Evolutionary conservation across 352 stramenopile genomes (phyloP).

Genomic region (Phytophthora lateralis): DNA sequence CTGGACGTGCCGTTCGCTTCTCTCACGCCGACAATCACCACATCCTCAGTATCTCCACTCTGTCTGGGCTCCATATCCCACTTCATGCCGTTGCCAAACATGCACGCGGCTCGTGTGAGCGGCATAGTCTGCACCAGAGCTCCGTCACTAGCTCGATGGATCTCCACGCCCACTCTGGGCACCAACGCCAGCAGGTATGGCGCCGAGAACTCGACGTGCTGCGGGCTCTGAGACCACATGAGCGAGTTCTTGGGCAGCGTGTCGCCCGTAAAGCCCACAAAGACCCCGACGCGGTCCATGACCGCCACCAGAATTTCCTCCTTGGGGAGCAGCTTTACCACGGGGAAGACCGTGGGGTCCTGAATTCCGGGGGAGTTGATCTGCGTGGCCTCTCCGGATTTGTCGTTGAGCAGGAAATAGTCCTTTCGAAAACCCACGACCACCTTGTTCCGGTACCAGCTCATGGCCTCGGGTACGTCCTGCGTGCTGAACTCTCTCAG

Average conservation of each 20-base stretch:
- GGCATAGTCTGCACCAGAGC: conserved; percentile 79
- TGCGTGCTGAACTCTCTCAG: conserved; percentile 79
- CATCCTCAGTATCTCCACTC: conserved; percentile 75
- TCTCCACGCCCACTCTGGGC: conserved; percentile 79
- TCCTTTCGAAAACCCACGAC: conserved; percentile 77
- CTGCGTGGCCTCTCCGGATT: conserved; percentile 68
- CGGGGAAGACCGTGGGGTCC: conserved; percentile 65
- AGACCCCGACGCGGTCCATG: conserved; percentile 85
- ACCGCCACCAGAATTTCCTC: conserved; percentile 84
- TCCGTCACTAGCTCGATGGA: conserved; percentile 76
- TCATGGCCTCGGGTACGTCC: conserved; percentile 78
- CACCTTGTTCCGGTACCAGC: conserved; percentile 91
- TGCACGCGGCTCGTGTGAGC: conserved; percentile 62
- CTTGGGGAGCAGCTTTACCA: conserved; percentile 85
- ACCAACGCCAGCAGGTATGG: conserved; percentile 82
- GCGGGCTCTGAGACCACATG: conserved; percentile 79
- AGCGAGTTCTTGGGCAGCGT: conserved; percentile 81
- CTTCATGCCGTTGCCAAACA: conserved; percentile 92
- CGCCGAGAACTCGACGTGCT: conserved; percentile 77
- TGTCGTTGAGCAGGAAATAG: conserved; percentile 87
- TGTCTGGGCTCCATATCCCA: conserved; percentile 88
- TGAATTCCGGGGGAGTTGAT: conserved; percentile 78
- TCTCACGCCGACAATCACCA: conserved; percentile 76
- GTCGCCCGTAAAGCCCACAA: conserved; percentile 82
- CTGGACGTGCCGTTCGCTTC: conserved; percentile 68